Percentiles rank a stretch among this genome's conserved stretches.
phyloP scores from a whole-genome alignment of 495 filamentous ascomycete genomes.

The Penicillium argentinense region DNA sequence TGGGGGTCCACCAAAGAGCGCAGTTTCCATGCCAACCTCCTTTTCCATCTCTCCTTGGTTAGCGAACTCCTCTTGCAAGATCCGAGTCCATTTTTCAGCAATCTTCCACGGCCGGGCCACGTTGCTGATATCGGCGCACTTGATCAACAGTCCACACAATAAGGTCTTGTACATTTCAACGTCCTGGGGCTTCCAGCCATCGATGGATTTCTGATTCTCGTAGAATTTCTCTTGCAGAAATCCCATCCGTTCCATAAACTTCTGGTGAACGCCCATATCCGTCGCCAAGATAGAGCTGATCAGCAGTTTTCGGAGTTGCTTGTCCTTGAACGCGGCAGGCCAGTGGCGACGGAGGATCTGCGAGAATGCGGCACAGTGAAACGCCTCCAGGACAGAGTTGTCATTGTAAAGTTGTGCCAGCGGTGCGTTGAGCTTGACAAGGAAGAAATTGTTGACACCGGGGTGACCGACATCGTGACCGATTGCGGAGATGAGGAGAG shows the following conservation, averaged over 20 bases:
- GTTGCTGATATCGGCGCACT: slow-evolving; percentile 98
- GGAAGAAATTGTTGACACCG: slow-evolving; percentile 95
- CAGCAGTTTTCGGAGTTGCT: slow-evolving; percentile 79
- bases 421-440: slow-evolving; percentile 88
- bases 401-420: slow-evolving; percentile 98
- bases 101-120: slow-evolving; percentile 83
- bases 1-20: slow-evolving; percentile 79
- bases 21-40: slow-evolving; percentile 81
- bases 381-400: slow-evolving; percentile 93
- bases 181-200: slow-evolving; percentile 71
- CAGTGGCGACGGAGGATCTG: slow-evolving; percentile 93
- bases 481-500: slow-evolving; percentile 88
- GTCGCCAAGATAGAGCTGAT: slow-evolving; percentile 95
- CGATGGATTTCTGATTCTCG: slow-evolving; percentile 55
- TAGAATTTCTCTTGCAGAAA: slow-evolving; percentile 73
- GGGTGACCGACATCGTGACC: slow-evolving; percentile 98
- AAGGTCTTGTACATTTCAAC: slow-evolving; percentile 72
- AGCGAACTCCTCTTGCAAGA: slow-evolving; percentile 90
- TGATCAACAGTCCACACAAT: slow-evolving; percentile 86
- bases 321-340: slow-evolving; percentile 74
- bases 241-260: slow-evolving; percentile 85
- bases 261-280: slow-evolving; percentile 95
- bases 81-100: slow-evolving; percentile 83
- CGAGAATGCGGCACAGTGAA: slow-evolving; percentile 95
- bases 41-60: slow-evolving; percentile 90